Base-by-base conservation (phyloP, 208 protist species). In the Phytomonas serpens region DNA sequence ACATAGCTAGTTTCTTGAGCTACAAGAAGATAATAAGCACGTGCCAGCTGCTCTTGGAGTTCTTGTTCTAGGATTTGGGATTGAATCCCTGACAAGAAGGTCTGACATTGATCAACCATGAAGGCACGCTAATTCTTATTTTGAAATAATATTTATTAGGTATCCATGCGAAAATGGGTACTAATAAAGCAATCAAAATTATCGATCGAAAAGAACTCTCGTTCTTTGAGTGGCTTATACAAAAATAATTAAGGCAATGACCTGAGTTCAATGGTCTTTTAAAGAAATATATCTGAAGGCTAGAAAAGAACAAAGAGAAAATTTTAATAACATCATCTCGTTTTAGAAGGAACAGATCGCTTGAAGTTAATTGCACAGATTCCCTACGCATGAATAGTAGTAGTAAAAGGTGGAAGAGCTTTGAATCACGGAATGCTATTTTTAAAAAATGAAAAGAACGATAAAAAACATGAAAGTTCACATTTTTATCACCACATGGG, bases 401-500 rank as follows among this genome's bases (percentile, higher is more conserved):
- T 47, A 47, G 6, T 47, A 11, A 47, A 47, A 10, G 14, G 16
- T 3, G 14, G 7, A 47, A 47, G 40, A 11, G 40, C 16, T 47
- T 47, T 3, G 40, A 47, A 47, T 11, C 40, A 9, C 62, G 70
- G 57, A 64, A 77, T 33, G 73, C 51, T 42, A 52, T 67, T 63
- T 33, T 3, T 7, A 36, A 36, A 76, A 57, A 61, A 61, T 10
- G 71, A 31, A 62, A 74, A 33, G n/a, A 29, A 16, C 68, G 61
- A 73, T 61, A 77, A 61, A 31, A 75, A 72, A 52, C 42, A 42
- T 76, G 38, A 77, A 37, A 75, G 61, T 61, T 69, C 38, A 67
- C 40, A 47, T 19, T 47, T 52, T 57, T 30, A 68, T 75, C 16
- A 69, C 61, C 32, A 62, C 40, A 70, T 40, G 30, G 34, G 23